Conservation (phyloP, 139 green algal genomes). For the Auxenochlorella protothecoides region DNA sequence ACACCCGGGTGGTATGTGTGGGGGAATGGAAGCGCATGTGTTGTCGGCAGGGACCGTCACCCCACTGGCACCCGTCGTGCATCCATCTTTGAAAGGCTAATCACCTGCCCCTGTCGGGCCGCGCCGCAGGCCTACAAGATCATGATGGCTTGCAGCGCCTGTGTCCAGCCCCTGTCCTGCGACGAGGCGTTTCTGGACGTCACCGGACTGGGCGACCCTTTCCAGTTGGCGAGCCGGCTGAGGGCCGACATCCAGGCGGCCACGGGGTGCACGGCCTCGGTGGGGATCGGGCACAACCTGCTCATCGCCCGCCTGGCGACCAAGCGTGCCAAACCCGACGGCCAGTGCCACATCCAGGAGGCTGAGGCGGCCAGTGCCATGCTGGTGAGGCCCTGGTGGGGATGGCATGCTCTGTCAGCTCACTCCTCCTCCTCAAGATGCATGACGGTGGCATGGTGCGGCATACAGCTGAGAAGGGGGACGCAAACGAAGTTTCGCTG, state of each 20-base stretch:
- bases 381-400: not conserved
- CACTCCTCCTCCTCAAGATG: too few species aligned
- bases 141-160: constrained; percentile 49
- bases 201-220: constrained; percentile 57
- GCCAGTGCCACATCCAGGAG: constrained; percentile 13
- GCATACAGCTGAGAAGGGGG: not conserved
- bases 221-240: constrained; percentile 38
- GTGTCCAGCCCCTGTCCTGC: constrained; percentile 78
- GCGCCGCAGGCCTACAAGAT: constrained; percentile 69
- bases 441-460: too few species aligned
- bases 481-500: too few species aligned
- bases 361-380: not conserved
- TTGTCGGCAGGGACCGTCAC: too few species aligned
- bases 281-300: constrained; percentile 57
- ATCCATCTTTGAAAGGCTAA: not conserved
- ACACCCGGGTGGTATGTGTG: too few species aligned
- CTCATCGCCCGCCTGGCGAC: constrained; percentile 60
- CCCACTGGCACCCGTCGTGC: too few species aligned
- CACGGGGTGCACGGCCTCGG: constrained; percentile 50
- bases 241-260: constrained; percentile 35
- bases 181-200: constrained; percentile 94
- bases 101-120: too few species aligned
- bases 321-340: constrained; percentile 53
- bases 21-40: too few species aligned
- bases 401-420: not conserved